Evolutionary conservation across 2,329 filamentous ascomycete species (phyloP).

Genomic region (Zasmidium cellare): DNA sequence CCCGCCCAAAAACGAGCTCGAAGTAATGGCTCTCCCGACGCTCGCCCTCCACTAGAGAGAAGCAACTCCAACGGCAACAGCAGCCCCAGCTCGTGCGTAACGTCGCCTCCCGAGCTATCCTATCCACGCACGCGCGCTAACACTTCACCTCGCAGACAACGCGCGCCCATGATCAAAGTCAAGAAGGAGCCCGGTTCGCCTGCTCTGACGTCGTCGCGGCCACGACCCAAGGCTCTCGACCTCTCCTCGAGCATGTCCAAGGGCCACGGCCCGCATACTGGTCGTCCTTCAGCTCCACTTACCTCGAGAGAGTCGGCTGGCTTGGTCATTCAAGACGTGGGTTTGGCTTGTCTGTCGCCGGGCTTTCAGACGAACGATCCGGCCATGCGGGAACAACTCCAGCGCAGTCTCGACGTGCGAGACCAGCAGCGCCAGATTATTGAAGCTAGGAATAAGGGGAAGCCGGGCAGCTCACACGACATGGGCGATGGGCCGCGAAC

Average conservation of each 20-base stretch:
- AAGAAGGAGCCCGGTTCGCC: slow-evolving; percentile 95
- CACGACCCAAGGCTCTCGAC: slow-evolving; percentile 75
- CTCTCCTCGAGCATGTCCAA: slow-evolving; percentile 59
- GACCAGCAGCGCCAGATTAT: slow-evolving; percentile 96
- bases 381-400: slow-evolving; percentile 92
- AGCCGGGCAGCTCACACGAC: slow-evolving; percentile 43
- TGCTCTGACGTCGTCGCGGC: slow-evolving; percentile 70
- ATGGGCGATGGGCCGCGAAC: slow-evolving; percentile 32
- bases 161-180: slow-evolving; percentile 79
- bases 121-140: slow-evolving; percentile 22
- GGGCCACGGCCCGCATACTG: slow-evolving; percentile 39
- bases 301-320: slow-evolving; percentile 72
- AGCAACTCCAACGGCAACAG: slow-evolving; percentile 52
- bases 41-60: slow-evolving; percentile 20
- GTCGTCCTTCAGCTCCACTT: slow-evolving; percentile 67
- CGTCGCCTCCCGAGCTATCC: background rate
- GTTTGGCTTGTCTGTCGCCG: slow-evolving; percentile 89
- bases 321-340: slow-evolving; percentile 85
- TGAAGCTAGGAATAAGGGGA: slow-evolving; percentile 87
- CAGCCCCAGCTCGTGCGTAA: slow-evolving; percentile 51
- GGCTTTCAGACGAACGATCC: slow-evolving; percentile 96
- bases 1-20: slow-evolving; percentile 33
- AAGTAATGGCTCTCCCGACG: slow-evolving; percentile 37
- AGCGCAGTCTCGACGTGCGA: slow-evolving; percentile 87
- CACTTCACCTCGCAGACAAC: slow-evolving; percentile 46